These are phyloP conservation scores for Trypethelium eluteriae DNA, from an alignment of 495 filamentous ascomycete species.

Conservation along the genomic window DNA sequence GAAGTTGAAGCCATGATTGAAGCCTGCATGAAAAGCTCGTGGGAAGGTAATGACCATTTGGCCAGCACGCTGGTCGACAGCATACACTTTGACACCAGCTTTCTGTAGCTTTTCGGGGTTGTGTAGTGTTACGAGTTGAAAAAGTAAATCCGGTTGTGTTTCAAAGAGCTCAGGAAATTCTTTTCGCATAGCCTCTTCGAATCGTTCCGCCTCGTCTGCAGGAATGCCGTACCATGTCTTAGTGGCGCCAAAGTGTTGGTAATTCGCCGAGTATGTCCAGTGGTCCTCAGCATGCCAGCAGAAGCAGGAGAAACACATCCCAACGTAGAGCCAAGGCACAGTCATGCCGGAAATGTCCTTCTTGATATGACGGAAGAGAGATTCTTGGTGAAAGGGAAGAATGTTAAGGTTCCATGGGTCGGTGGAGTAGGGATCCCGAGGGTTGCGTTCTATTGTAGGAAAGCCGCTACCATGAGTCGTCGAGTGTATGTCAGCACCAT, in stretches of 20 bases:
- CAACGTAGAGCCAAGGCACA: conserved; percentile 98
- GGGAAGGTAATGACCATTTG: conserved; percentile 82
- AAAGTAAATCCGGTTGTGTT: conserved; percentile 91
- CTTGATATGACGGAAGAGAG: conserved; percentile 93
- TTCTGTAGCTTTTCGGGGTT: conserved; percentile 92
- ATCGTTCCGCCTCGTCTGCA: conserved; percentile 82
- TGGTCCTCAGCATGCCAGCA: conserved; percentile 99
- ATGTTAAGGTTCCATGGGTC: conserved; percentile 97
- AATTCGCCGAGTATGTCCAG: conserved; percentile 95
- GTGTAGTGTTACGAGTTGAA: conserved; percentile 91
- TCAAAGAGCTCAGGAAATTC: conserved; percentile 96
- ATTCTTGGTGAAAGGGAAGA: conserved; percentile 82
- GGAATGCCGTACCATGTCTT: conserved; percentile 99
- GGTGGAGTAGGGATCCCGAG: conserved; percentile 71
- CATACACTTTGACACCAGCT: conserved; percentile 84
- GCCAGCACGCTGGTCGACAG: conserved; percentile 88
- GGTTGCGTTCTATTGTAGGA: conserved; percentile 87
- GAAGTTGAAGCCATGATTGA: conserved; percentile 80
- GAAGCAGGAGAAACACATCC: conserved; percentile 99
- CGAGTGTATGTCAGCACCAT: conserved; percentile 96
- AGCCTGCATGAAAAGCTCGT: conserved; percentile 40
- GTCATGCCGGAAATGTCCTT: conserved; percentile 99
- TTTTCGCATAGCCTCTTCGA: conserved; percentile 89
- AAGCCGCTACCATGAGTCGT: conserved; percentile 98
- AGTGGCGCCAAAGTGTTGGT: conserved; percentile 96